Evolutionary conservation across 2,329 filamentous ascomycete species (phyloP).

Genomic region (Curvularia lunata): DNA sequence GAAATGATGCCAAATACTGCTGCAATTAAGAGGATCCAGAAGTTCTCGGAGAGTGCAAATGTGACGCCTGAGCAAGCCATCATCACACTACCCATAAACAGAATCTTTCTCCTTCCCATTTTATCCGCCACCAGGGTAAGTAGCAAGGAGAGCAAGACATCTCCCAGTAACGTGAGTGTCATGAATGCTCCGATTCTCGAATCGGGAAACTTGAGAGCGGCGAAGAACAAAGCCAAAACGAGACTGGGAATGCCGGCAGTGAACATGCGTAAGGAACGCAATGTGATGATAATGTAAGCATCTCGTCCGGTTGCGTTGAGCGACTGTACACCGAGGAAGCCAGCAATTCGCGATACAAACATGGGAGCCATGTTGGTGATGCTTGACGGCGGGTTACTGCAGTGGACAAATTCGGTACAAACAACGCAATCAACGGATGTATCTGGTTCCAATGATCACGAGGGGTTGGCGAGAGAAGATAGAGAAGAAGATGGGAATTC

Average conservation of each 20-base stretch:
- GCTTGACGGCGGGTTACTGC: background rate
- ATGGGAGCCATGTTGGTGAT: constrained; percentile 25
- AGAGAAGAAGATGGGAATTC: constrained; percentile 12
- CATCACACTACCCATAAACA: constrained; percentile 46
- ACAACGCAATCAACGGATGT: background rate
- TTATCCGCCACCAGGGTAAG: constrained; percentile 50
- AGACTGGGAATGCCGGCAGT: constrained; percentile 47
- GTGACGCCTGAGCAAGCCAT: constrained; percentile 47
- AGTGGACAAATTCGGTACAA: background rate
- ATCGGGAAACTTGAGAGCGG: constrained; percentile 45
- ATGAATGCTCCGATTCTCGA: constrained; percentile 49
- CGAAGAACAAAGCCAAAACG: constrained; percentile 49
- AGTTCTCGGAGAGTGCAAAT: constrained; percentile 47
- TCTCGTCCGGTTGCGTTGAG: constrained; percentile 44
- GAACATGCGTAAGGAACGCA: constrained; percentile 46
- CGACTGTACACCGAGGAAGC: constrained; percentile 43
- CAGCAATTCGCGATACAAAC: constrained; percentile 29
- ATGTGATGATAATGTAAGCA: constrained; percentile 53
- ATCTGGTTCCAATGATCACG: background rate
- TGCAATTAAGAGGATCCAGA: constrained; percentile 47
- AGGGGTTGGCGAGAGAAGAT: background rate
- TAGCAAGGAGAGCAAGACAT: constrained; percentile 46
- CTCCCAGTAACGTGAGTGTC: constrained; percentile 50
- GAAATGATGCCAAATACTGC: constrained; percentile 50
- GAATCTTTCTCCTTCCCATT: constrained; percentile 43